phyloP scores from a whole-genome alignment of 2,329 filamentous ascomycete species.

The Thielaviopsis ethacetica region DNA sequence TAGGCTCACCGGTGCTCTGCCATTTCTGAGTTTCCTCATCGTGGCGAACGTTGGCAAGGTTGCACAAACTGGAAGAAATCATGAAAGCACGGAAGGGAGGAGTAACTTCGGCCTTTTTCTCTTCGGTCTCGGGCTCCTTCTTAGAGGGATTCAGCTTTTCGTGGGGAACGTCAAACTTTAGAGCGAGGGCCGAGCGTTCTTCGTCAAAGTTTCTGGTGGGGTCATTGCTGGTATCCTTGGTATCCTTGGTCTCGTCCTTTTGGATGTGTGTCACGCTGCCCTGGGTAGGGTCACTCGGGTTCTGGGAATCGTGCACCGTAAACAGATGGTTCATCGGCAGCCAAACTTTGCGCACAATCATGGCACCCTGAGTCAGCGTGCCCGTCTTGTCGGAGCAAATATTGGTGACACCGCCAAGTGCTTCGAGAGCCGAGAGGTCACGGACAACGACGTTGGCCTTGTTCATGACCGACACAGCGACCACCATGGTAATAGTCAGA shows the following conservation, averaged over 20 bases:
- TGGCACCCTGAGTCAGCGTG: conserved; percentile 51
- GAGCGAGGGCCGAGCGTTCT: conserved; percentile 41
- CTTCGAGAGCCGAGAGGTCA: conserved; percentile 51
- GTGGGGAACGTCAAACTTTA: conserved; percentile 47
- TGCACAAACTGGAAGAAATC: conserved; percentile 45
- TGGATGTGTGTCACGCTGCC: conserved; percentile 34
- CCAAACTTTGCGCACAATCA: conserved; percentile 54
- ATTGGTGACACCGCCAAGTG: conserved; percentile 53
- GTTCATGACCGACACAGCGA: conserved; percentile 47
- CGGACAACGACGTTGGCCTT: conserved; percentile 48
- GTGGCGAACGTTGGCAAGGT: conserved; percentile 41
- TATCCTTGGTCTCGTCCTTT: conserved; percentile 16
- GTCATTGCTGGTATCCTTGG: conserved; percentile 8
- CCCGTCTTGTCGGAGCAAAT: conserved; percentile 63
- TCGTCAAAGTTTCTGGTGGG: conserved; percentile 36
- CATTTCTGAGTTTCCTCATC: conserved; percentile 40
- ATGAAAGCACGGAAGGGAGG: conserved; percentile 35
- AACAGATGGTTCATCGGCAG: conserved; percentile 40
- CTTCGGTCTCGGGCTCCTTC: conserved; percentile 19
- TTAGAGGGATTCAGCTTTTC: conserved; percentile 29
- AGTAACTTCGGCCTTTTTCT: conserved; percentile 28
- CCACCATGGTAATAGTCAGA: conserved; percentile 54
- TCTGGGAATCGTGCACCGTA: conserved; percentile 43
- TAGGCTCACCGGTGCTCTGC: conserved; percentile 54
- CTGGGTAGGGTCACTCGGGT: conserved; percentile 43